Conservation (phyloP, 495 filamentous ascomycete species). For the Penicillium pulvis region DNA sequence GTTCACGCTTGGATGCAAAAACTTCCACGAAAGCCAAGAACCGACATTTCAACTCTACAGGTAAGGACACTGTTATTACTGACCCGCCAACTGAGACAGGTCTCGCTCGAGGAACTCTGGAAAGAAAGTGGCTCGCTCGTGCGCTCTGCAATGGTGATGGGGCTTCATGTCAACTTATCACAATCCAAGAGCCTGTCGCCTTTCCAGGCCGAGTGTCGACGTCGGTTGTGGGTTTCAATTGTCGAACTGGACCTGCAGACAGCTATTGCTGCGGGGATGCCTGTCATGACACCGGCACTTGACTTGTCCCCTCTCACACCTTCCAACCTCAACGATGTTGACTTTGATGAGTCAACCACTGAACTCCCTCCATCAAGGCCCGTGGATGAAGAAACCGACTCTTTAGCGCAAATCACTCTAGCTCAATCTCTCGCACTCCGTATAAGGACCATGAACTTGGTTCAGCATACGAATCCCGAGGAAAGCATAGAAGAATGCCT, state of each 20-base stretch:
- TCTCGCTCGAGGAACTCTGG: constrained; percentile 52
- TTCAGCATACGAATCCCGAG: constrained; percentile 8
- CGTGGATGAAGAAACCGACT: constrained; percentile 24
- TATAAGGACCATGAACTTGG: constrained; percentile 17
- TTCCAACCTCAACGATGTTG: constrained; percentile 43
- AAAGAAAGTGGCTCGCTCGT: constrained; percentile 55
- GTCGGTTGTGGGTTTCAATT: constrained; percentile 49
- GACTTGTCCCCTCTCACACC: constrained; percentile 28
- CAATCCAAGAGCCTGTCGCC: constrained; percentile 20
- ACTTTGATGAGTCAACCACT: constrained; percentile 39
- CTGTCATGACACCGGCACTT: constrained; percentile 32
- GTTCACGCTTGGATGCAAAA: constrained; percentile 36
- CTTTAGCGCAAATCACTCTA: constrained; percentile 21
- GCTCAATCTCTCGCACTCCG: constrained; percentile 22
- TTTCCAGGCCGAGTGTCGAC: constrained; percentile 39
- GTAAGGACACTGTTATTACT: constrained; percentile 39
- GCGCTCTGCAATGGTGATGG: constrained; percentile 60
- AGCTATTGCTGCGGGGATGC: constrained; percentile 42
- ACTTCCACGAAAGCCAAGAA: constrained; percentile 46
- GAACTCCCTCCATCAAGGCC: constrained; percentile 36
- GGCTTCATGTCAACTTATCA: constrained; percentile 58
- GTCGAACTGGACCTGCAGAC: constrained; percentile 38
- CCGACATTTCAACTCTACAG: constrained; percentile 29
- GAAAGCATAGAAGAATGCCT: constrained; percentile 15
- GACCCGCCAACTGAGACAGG: constrained; percentile 45